These are phyloP conservation scores for Arthrobotrys sinensis DNA, from an alignment of 2,329 filamentous ascomycete genomes.

Conservation along the genomic window DNA sequence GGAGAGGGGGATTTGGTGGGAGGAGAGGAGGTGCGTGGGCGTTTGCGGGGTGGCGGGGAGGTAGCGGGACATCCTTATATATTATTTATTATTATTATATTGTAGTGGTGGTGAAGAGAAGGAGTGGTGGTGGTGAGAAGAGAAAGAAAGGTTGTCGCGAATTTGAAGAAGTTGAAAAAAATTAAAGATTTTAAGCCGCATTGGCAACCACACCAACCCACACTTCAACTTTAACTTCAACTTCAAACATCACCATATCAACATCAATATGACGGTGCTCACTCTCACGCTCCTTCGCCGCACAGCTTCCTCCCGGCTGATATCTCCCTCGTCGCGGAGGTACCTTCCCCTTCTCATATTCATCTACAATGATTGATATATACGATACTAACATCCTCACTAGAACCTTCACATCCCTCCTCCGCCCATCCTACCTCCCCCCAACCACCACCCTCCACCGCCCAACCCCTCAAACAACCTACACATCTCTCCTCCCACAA, in stretches of 20 bases:
- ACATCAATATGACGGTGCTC: slow-evolving; percentile 29
- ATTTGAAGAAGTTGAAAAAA: slow-evolving; percentile 3
- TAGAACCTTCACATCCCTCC: slow-evolving; percentile 59
- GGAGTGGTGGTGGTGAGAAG: neutral
- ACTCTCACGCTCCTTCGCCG: slow-evolving; percentile 30
- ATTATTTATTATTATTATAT: neutral
- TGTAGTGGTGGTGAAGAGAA: neutral
- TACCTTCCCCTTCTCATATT: neutral
- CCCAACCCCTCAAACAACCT: neutral
- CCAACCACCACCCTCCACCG: neutral
- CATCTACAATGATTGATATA: no score
- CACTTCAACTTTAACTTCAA: neutral
- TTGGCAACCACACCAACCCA: neutral
- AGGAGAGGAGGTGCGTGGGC: slow-evolving; percentile 42
- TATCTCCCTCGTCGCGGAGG: slow-evolving; percentile 37
- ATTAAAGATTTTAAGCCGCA: slow-evolving; percentile 51
- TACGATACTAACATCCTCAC: neutral
- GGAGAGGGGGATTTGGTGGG: slow-evolving; percentile 8
- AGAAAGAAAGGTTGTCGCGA: neutral
- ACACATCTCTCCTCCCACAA: slow-evolving; percentile 20
- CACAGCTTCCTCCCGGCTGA: slow-evolving; percentile 5
- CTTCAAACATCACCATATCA: slow-evolving; percentile 5
- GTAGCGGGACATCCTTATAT: slow-evolving; percentile 47
- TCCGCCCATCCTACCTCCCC: slow-evolving; percentile 10
- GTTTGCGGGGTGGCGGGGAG: slow-evolving; percentile 23